A percentile compares a stretch with the other conserved stretches of the same genome.
Evolutionary conservation across 2,329 filamentous ascomycete genomes (phyloP).

Genomic region (Conoideocrella luteorostrata): DNA sequence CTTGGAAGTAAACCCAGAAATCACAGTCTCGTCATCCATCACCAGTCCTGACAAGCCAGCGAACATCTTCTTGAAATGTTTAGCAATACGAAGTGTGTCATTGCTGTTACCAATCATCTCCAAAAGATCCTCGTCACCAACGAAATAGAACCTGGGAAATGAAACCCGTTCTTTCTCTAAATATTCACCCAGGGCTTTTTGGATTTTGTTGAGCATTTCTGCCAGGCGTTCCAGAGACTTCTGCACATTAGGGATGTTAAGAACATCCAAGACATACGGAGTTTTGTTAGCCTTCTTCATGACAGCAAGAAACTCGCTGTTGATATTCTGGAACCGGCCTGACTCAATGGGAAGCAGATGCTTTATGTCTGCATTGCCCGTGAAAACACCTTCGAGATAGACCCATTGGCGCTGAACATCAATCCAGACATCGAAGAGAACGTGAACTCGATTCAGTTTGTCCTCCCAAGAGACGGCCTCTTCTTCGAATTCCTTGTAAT

Average conservation of each 20-base stretch:
- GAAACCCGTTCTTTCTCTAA: constrained; percentile 95
- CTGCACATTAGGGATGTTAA: constrained; percentile 92
- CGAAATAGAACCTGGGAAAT: constrained; percentile 98
- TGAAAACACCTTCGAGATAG: constrained; percentile 97
- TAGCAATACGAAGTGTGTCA: constrained; percentile 90
- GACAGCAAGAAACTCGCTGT: constrained; percentile 95
- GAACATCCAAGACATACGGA: constrained; percentile 88
- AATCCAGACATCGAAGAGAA: constrained; percentile 99
- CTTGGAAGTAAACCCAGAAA: constrained; percentile 89
- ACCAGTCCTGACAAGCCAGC: constrained; percentile 85
- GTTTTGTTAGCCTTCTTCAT: constrained; percentile 99
- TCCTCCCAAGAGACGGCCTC: constrained; percentile 97
- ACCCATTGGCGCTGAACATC: constrained; percentile 99
- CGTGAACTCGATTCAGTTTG: constrained; percentile 92
- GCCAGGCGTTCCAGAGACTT: constrained; percentile 92
- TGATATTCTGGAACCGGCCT: constrained; percentile 97
- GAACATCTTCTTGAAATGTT: constrained; percentile 99
- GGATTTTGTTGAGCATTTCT: constrained; percentile 97
- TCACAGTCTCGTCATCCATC: constrained; percentile 81
- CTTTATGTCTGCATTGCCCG: constrained; percentile 97
- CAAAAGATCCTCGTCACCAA: constrained; percentile 94
- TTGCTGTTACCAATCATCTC: constrained; percentile 99
- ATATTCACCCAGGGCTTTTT: constrained; percentile 97
- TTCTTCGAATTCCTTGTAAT: constrained; percentile 99
- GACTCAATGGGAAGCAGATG: constrained; percentile 95